phyloP scores from a whole-genome alignment of 768 basidiomycete genomes.

The Suillus hirtellus region DNA sequence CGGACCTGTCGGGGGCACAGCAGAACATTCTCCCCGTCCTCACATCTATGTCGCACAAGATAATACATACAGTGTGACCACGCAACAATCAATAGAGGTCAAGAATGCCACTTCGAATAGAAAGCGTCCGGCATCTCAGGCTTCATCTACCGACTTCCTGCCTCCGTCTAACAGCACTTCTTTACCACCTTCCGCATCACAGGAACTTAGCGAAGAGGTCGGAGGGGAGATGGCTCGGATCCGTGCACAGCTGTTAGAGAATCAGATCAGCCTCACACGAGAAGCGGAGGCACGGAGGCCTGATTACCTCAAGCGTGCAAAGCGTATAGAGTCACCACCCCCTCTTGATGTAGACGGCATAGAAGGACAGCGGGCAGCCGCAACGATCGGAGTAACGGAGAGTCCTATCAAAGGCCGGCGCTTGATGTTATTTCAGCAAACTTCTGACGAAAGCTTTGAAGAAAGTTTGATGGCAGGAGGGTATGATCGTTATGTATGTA shows the following conservation, averaged over 20 bases:
- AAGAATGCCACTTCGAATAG: neutral
- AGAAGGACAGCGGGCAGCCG: conserved; percentile 18
- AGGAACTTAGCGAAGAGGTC: conserved; percentile 23
- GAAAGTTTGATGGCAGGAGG: conserved; percentile 83
- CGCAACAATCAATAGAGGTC: conserved; percentile 5
- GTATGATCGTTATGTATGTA: conserved; percentile 71
- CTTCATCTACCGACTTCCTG: neutral
- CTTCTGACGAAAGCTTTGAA: conserved; percentile 82
- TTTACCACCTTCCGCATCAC: conserved; percentile 12
- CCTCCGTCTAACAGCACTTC: conserved; percentile 30
- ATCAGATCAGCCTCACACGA: conserved; percentile 46
- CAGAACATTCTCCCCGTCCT: neutral
- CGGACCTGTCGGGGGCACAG: neutral
- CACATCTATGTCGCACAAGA: neutral
- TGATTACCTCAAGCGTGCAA: conserved; percentile 67
- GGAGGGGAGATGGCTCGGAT: conserved; percentile 65
- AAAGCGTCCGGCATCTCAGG: conserved; percentile 7
- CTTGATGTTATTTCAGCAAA: conserved; percentile 77
- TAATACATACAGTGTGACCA: neutral
- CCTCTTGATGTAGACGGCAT: conserved; percentile 36
- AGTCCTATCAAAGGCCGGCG: conserved; percentile 74
- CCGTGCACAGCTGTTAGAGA: conserved; percentile 52
- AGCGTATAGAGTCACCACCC: conserved; percentile 36
- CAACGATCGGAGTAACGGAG: conserved; percentile 60
- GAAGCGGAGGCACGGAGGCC: conserved; percentile 66